Conservation (phyloP, 352 stramenopile genomes). For the Globisporangium cederbergense region DNA sequence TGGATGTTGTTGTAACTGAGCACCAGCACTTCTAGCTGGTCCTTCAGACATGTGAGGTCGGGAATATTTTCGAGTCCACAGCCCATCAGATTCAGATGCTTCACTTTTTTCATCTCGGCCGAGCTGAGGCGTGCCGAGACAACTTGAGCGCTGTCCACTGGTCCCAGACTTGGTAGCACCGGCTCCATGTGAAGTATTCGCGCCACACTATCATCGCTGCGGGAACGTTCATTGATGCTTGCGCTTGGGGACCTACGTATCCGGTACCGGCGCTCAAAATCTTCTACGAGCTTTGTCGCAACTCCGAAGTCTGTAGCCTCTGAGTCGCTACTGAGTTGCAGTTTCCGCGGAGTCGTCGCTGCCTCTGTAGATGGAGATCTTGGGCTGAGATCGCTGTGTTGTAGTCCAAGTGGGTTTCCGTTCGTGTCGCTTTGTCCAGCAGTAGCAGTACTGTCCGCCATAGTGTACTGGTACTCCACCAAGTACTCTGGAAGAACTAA, state of each 20-base stretch:
- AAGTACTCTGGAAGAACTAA: slow-evolving; percentile 85
- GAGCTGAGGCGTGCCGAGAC: slow-evolving; percentile 2
- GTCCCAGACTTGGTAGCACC: slow-evolving; percentile 15
- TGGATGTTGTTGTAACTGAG: slow-evolving; percentile 75
- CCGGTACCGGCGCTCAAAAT: slow-evolving; percentile 65
- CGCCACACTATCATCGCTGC: slow-evolving; percentile 18
- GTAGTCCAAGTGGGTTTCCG: background rate
- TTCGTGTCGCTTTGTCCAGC: background rate
- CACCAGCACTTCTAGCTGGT: slow-evolving; percentile 55
- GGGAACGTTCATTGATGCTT: slow-evolving; percentile 14
- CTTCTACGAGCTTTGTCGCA: slow-evolving; percentile 31
- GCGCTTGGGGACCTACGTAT: slow-evolving; percentile 34
- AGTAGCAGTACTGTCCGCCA: background rate
- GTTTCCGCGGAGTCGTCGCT: slow-evolving; percentile 1
- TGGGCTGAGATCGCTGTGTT: background rate
- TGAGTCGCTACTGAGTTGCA: background rate
- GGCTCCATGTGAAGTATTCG: slow-evolving; percentile 47
- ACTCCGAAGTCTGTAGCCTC: slow-evolving; percentile 32
- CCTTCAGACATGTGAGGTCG: slow-evolving; percentile 29
- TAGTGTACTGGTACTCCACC: slow-evolving; percentile 75
- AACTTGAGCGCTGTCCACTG: slow-evolving; percentile 6
- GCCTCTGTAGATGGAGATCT: slow-evolving; percentile 1
- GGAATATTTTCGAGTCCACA: slow-evolving; percentile 52
- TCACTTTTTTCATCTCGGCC: slow-evolving; percentile 21
- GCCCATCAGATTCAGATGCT: slow-evolving; percentile 48